These are phyloP conservation scores for Sphagnum contortum DNA, from an alignment of 225 moss, liverwort and hornwort genomes.

Conservation along the genomic window DNA sequence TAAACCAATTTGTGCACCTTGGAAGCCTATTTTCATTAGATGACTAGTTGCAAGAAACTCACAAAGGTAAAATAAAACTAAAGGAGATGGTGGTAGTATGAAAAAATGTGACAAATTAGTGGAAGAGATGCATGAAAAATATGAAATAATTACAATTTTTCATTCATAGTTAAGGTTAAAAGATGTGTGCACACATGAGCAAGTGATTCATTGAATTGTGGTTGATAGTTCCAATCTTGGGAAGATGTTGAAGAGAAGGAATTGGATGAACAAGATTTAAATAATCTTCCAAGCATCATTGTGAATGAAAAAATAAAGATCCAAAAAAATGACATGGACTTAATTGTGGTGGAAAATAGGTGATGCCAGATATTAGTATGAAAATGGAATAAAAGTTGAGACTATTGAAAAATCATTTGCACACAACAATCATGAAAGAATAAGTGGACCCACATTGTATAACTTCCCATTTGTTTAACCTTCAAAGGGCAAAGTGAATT, in stretches of 20 bases:
- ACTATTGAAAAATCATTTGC: neutral
- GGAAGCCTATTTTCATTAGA: slow-evolving; percentile 84
- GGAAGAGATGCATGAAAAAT: slow-evolving; percentile 57
- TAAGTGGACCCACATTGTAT: neutral
- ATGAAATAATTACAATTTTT: slow-evolving; percentile 23
- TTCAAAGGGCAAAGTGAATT: neutral
- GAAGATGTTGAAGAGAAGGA: slow-evolving; percentile 16
- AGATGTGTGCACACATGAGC: no score
- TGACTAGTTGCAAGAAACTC: slow-evolving; percentile 99
- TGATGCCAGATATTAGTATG: slow-evolving; percentile 16
- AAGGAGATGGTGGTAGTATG: slow-evolving; percentile 89
- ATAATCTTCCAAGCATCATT: slow-evolving; percentile 12
- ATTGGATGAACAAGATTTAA: slow-evolving; percentile 8
- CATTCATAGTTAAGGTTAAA: slow-evolving; percentile 9
- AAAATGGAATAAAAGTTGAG: slow-evolving; percentile 6
- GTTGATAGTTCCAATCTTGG: slow-evolving; percentile 2
- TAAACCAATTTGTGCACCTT: slow-evolving; percentile 61
- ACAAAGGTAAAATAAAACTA: slow-evolving; percentile 68
- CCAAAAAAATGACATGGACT: slow-evolving; percentile 20
- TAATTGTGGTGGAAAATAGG: slow-evolving; percentile 25
- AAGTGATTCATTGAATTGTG: no score
- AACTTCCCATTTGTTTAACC: neutral
- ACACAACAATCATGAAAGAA: slow-evolving; percentile 21
- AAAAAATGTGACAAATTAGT: slow-evolving; percentile 91
- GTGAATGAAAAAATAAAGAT: slow-evolving; percentile 17